Evolutionary conservation across 495 filamentous ascomycete genomes (phyloP), one percentile per base, ranked within the genome.

Genomic region (Hypoxylon subgilvum): DNA sequence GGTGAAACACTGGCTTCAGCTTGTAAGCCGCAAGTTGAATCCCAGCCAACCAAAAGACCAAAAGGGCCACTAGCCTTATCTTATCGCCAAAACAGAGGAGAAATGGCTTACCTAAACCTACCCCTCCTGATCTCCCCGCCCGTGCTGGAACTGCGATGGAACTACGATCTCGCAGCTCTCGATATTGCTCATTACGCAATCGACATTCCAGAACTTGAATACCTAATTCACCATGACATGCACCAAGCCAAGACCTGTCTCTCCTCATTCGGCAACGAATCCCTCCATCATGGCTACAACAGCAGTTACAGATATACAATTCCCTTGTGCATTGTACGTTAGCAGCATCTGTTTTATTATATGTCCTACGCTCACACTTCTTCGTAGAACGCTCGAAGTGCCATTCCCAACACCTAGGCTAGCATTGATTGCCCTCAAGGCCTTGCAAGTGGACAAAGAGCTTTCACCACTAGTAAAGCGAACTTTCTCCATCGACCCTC

Each of bases 361-460:
- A n/a, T 14, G 5, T 38, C 34, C 5, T 7, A 44, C 48, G 42
- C 63, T 69, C 54, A 69, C 30, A 14, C 4, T 59, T 7, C 17
- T 17, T 25, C n/a, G 31, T 65, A 96, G 93, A 53, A 86, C 79
- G 18, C 84, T 97, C 59, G 79, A 84, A 52, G 78, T 96, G 41
- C 94, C 95, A 27, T 86, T 98, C 62, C 94, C 92, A 17, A 89
- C 86, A 39, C 75, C 86, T 25, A 87, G 86, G 53, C 85, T 97
- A 28, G 92, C 93, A 6, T 82, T 80, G 18, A 84, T 87, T 28
- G 91, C 94, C 28, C 80, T 88, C 6, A 84, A 81, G 63, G 82
- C 91, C 22, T 76, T 98, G 34, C 77, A 84, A 48, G 94, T 98
- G 43, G 94, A 98, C 74, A 76, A 85, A 59, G 94, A 98, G 67